These are phyloP conservation scores for Cladosporium oxysporum DNA, from an alignment of 2,329 filamentous ascomycete species.

Conservation along the genomic window DNA sequence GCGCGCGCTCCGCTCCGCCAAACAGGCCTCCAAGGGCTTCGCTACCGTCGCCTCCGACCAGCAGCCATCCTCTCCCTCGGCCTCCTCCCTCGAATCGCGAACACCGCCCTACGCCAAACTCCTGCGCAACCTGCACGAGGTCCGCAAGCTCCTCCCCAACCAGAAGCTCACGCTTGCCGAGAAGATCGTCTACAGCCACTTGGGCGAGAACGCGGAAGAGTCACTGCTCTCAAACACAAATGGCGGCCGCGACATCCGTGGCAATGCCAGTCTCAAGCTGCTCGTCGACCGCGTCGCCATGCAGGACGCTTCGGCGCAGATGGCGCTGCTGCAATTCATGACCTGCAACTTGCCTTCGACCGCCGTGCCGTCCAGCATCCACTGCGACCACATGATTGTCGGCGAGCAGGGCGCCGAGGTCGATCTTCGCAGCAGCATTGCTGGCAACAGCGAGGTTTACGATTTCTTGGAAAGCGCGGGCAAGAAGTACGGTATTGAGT, in stretches of 20 bases:
- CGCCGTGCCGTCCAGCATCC: conserved; percentile 93
- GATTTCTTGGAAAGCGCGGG: conserved; percentile 93
- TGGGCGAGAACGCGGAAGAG: conserved; percentile 79
- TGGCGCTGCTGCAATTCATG: conserved; percentile 99
- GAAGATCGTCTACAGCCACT: conserved; percentile 96
- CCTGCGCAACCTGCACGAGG: conserved; percentile 72
- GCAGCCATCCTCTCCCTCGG: conserved; percentile 21
- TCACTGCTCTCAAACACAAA: conserved; percentile 79
- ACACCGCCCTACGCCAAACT: conserved; percentile 82
- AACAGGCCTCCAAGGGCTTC: conserved; percentile 28
- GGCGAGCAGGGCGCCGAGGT: conserved; percentile 85
- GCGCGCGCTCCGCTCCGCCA: conserved; percentile 25
- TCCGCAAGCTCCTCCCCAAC: conserved; percentile 66
- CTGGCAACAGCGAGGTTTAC: conserved; percentile 94
- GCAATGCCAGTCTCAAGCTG: conserved; percentile 89
- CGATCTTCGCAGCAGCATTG: conserved; percentile 81
- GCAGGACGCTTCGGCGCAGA: conserved; percentile 98
- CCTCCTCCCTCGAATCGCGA: conserved; percentile 53
- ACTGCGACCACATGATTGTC: conserved; percentile 99
- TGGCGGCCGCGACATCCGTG: conserved; percentile 80
- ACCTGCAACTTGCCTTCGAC: conserved; percentile 86
- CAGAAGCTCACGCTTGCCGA: conserved; percentile 81
- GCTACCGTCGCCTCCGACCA: conserved; percentile 32
- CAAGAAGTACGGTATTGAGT: conserved; percentile 90
- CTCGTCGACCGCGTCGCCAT: conserved; percentile 97